phyloP scores from a whole-genome alignment of 768 basidiomycete species.

The Boletus pseudopeckii region DNA sequence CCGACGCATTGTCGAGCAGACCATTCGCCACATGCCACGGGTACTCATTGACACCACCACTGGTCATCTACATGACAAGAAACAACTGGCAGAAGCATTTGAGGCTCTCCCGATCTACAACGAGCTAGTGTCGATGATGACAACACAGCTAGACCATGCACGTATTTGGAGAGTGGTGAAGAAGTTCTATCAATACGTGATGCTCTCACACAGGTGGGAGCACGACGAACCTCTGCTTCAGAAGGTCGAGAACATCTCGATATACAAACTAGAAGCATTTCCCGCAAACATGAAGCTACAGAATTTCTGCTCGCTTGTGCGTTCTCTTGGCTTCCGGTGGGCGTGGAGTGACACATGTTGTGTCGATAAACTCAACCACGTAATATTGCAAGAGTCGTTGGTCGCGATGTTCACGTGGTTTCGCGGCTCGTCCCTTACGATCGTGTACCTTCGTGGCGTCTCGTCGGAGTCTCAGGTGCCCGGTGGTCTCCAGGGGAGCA shows the following conservation, averaged over 20 bases:
- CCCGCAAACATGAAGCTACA: neutral
- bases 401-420: constrained; percentile 15
- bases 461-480: neutral
- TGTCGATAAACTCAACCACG: neutral
- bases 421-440: neutral
- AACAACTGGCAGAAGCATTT: neutral
- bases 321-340: neutral
- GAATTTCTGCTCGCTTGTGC: neutral
- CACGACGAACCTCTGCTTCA: neutral
- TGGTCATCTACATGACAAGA: neutral
- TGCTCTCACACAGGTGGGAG: constrained; percentile 5
- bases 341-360: constrained; percentile 12
- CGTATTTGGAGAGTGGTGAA: neutral
- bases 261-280: neutral
- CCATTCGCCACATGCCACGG: neutral
- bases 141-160: neutral
- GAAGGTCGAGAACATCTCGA: neutral
- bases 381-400: neutral
- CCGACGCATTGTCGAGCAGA: neutral
- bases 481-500: neutral
- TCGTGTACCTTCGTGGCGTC: constrained; percentile 4
- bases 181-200: neutral
- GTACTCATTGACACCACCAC: constrained; percentile 2
- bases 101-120: neutral
- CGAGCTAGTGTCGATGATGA: neutral